Conservation (phyloP, 176 grass and related monocot genomes). For the Aegilops longissima region DNA sequence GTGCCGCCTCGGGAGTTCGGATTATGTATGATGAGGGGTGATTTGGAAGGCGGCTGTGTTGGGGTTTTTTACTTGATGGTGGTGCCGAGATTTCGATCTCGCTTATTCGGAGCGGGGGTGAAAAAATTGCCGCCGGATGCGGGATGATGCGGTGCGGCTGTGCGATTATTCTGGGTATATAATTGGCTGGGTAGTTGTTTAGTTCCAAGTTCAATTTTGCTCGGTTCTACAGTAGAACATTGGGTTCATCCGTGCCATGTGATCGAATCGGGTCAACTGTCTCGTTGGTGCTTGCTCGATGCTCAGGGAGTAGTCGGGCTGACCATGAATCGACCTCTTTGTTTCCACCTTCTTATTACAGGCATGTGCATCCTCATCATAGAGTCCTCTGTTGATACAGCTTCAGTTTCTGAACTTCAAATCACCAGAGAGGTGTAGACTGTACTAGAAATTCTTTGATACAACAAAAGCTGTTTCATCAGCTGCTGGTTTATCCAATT, state of each 20-base stretch:
- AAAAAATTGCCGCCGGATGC: neutral
- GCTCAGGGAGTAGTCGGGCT: neutral
- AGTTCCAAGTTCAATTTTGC: neutral
- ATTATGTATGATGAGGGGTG: neutral
- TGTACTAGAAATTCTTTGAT: neutral
- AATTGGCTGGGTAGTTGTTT: neutral
- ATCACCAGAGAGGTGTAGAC: neutral
- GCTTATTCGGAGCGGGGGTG: neutral
- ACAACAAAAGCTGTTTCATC: neutral
- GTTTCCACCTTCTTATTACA: neutral
- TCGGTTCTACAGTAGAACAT: neutral
- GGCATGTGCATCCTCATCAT: neutral
- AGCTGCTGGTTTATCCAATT: neutral
- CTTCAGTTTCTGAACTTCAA: neutral
- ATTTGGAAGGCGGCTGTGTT: neutral
- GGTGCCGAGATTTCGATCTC: neutral
- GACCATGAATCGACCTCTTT: neutral
- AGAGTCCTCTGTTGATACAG: neutral
- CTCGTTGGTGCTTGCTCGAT: neutral
- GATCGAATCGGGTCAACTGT: constrained; percentile 35
- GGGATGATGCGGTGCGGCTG: neutral
- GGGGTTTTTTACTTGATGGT: neutral
- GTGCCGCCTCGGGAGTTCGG: neutral
- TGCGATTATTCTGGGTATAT: neutral
- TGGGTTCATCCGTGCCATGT: constrained; percentile 18